Evolutionary conservation across 2,329 filamentous ascomycete species (phyloP).

Genomic region (Aspergillus nomiae): DNA sequence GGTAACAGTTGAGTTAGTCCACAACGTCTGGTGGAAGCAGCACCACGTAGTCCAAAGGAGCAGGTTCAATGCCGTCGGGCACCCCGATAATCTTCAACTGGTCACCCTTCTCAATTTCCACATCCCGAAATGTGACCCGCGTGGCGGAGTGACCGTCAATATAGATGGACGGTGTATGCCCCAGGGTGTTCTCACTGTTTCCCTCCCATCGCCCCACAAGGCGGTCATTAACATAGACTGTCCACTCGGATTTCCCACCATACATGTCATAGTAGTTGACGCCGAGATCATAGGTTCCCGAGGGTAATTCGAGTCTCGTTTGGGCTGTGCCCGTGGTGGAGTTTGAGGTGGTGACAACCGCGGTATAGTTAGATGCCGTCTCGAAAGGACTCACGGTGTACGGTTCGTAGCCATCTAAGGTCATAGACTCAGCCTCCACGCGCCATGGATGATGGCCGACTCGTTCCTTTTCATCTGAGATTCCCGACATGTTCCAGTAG

Average conservation of each 20-base stretch:
- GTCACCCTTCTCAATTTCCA: constrained; percentile 56
- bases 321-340: constrained; percentile 53
- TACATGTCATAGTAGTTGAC: constrained; percentile 68
- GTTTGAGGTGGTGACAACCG: constrained; percentile 60
- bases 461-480: constrained; percentile 58
- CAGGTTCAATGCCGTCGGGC: constrained; percentile 63
- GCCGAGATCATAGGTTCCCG: constrained; percentile 63
- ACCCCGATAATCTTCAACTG: constrained; percentile 57
- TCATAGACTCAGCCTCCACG: constrained; percentile 70
- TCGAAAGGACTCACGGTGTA: constrained; percentile 61
- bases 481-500: constrained; percentile 63
- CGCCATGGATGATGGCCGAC: constrained; percentile 65
- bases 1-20: constrained; percentile 45
- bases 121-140: constrained; percentile 59
- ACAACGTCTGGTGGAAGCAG: constrained; percentile 61
- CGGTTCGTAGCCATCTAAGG: constrained; percentile 58
- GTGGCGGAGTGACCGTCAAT: constrained; percentile 68
- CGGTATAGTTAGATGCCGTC: constrained; percentile 57
- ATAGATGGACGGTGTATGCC: constrained; percentile 59
- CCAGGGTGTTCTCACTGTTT: constrained; percentile 61
- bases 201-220: constrained; percentile 62
- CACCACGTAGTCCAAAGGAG: constrained; percentile 68
- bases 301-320: constrained; percentile 49
- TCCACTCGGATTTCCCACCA: constrained; percentile 59
- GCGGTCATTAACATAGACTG: constrained; percentile 56